Evolutionary conservation across 306 rosid species (phyloP).

Genomic region (Vigna unguiculata): DNA sequence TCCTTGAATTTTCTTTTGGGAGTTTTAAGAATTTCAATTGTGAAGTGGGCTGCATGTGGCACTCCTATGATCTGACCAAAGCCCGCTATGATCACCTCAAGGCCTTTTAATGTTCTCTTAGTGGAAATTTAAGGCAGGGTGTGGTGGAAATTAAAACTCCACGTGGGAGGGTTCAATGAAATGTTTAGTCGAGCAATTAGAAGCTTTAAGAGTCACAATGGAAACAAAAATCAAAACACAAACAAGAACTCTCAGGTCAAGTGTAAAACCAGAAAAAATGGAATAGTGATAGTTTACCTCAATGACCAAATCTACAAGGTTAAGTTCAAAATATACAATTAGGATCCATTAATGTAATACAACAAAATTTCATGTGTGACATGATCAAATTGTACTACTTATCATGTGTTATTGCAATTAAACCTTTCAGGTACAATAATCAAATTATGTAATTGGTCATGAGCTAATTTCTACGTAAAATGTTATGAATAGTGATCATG

Average conservation of each 20-base stretch:
- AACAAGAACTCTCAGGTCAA: neutral
- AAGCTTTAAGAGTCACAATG: neutral
- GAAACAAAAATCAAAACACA: constrained; percentile 28
- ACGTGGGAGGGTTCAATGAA: too few species aligned
- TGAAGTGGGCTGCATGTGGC: too few species aligned
- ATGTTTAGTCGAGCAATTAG: too few species aligned
- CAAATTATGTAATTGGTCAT: neutral
- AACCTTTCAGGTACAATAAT: constrained; percentile 13
- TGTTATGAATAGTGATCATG: neutral
- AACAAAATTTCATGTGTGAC: constrained; percentile 12
- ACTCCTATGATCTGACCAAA: too few species aligned
- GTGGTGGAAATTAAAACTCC: too few species aligned
- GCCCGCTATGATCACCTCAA: too few species aligned
- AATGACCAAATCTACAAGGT: neutral
- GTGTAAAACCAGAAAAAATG: neutral
- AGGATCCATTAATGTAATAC: constrained; percentile 1
- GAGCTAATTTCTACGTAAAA: constrained; percentile 28
- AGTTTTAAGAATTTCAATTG: too few species aligned
- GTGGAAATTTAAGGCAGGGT: too few species aligned
- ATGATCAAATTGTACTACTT: constrained; percentile 3
- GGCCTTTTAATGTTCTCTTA: too few species aligned
- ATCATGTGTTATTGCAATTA: constrained; percentile 8
- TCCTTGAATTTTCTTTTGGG: too few species aligned
- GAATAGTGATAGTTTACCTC: neutral
- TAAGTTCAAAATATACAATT: neutral